Evolutionary conservation across 805 yeast genomes (phyloP).

Genomic region (Cyberlindnera saturnus): DNA sequence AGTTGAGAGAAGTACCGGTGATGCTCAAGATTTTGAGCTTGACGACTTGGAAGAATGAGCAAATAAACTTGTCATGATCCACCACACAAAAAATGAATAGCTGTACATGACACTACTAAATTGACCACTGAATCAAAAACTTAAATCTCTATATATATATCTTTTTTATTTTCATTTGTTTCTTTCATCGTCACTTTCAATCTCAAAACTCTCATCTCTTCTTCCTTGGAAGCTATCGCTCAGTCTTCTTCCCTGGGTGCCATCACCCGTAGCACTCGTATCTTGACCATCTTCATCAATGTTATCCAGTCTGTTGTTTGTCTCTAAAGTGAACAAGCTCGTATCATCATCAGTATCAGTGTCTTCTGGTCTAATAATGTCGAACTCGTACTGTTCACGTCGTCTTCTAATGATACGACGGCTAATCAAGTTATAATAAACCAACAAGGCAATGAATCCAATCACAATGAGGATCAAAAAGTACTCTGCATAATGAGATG

Average conservation of each 20-base stretch:
- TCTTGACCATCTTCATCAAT: conserved; percentile 1
- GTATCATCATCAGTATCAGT: conserved; percentile 44
- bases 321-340: neutral
- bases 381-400: conserved; percentile 30
- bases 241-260: conserved; percentile 1
- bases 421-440: conserved; percentile 35
- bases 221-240: conserved; percentile 5
- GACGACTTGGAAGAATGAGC: conserved; percentile 1
- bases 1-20: conserved; percentile 4
- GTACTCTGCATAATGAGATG: conserved; percentile 51
- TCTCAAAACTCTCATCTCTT: conserved; percentile 17
- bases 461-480: conserved; percentile 52
- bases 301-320: conserved; percentile 54
- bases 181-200: conserved; percentile 18
- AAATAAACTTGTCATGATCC: neutral
- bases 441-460: conserved; percentile 46
- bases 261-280: neutral
- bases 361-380: conserved; percentile 39
- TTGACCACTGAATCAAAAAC: no score
- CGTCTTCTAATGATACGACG: conserved; percentile 37
- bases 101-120: neutral
- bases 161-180: conserved; percentile 2
- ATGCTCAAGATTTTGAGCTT: neutral
- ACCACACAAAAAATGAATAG: neutral
- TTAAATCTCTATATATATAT: neutral